These are phyloP conservation scores for Lolium multiflorum DNA, from an alignment of 176 grass and related monocot genomes.

Conservation along the genomic window DNA sequence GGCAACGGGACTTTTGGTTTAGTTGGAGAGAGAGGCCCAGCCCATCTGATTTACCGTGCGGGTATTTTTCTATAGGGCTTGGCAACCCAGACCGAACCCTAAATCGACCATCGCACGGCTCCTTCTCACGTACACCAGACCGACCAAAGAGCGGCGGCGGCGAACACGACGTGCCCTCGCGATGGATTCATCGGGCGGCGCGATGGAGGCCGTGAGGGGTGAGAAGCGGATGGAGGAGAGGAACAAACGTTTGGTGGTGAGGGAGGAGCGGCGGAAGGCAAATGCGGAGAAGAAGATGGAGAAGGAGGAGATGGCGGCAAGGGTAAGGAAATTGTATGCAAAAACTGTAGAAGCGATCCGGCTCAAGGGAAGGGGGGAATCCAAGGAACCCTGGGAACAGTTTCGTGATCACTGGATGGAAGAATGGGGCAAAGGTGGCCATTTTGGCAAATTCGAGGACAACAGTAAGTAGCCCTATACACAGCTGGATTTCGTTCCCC, in stretches of 20 bases:
- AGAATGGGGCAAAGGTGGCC: neutral
- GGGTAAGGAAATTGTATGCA: neutral
- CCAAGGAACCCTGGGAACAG: neutral
- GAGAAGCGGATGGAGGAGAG: constrained; percentile 12
- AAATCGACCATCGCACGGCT: neutral
- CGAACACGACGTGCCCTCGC: neutral
- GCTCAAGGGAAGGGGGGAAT: neutral
- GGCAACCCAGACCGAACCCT: neutral
- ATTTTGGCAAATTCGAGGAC: neutral
- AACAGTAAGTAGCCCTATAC: neutral
- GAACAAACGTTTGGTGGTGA: neutral
- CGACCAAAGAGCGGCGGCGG: neutral
- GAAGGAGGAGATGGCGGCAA: neutral
- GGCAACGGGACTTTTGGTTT: neutral
- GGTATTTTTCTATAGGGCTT: neutral
- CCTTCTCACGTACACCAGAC: neutral
- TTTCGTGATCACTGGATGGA: neutral
- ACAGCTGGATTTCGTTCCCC: neutral
- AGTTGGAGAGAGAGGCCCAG: neutral
- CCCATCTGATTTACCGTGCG: neutral
- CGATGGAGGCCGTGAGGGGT: neutral
- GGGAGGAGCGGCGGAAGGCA: neutral
- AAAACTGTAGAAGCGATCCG: neutral
- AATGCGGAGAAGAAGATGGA: neutral
- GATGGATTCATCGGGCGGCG: neutral